Evolutionary conservation across 169 alveolate genomes (phyloP), one percentile per base, ranked within the genome.

Genomic region (Eimeria praecox): DNA sequence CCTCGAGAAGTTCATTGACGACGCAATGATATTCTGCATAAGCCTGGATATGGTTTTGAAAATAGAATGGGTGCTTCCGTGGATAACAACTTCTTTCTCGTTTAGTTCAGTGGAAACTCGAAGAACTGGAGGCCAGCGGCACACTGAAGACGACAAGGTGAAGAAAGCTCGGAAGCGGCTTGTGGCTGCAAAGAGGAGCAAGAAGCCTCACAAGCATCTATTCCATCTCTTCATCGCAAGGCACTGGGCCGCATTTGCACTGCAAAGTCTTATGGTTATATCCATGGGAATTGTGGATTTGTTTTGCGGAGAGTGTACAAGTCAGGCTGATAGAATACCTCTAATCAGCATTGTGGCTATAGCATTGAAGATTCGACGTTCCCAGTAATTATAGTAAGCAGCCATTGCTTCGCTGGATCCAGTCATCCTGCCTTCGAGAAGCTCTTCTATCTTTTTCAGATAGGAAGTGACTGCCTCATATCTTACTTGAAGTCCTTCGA

Each of bases 361-460:
- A 4, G 99, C 99, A 95, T 99, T 98, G 97, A 98, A 98, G 89
- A 99, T 97, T 92, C 99, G 97, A 62, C 98, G 97, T 95, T 98
- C 99, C 99, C 99, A 98, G 96, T 98, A 98, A 64, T 98, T 93
- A 92, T 98, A 98, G 97, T 98, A 99, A 90, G 98, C 98, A n/a
- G 97, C 98, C 99, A 99, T 98, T 64, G 97, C 95, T 44, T 97
- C 97, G 30, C 97, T 98, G 49, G 98, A 97, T 69, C 98, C 97
- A 1, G 99, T 96, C 94, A 96, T 96, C 66, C 98, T 97, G 95
- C 98, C 98, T 30, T 98, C 98, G 27, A 99, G 98, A 75, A 98
- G 96, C 95, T 98, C 99, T 97, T 98, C 99, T 49, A 98, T 98
- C 95, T 98, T 98, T 95, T 97, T 97, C 80, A 99, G 96, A 95